Conservation (phyloP, 139 green algal species). For the Raphidocelis subcapitata region DNA sequence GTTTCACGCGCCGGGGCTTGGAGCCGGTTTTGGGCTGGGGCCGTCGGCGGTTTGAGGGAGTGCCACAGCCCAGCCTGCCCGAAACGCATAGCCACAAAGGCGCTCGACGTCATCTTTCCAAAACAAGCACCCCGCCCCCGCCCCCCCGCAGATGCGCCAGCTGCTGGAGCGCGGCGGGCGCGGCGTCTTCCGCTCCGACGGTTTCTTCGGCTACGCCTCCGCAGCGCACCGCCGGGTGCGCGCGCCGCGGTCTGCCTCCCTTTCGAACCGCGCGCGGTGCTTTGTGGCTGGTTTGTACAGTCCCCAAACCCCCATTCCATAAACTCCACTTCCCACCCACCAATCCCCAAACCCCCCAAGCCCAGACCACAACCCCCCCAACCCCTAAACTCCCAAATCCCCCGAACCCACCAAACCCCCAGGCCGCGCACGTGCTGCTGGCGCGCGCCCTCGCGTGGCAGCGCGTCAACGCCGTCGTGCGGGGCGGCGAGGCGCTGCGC, state of each 20-base stretch:
- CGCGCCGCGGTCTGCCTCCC: no score
- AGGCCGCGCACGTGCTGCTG: constrained; percentile 24
- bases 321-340: no score
- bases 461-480: constrained; percentile 12
- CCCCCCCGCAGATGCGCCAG: not conserved
- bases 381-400: no score
- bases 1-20: not conserved
- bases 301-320: no score
- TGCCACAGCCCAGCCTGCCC: not conserved
- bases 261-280: no score
- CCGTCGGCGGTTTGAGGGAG: not conserved
- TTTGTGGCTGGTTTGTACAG: no score
- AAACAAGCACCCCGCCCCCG: no score
- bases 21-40: not conserved
- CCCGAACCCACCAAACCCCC: no score
- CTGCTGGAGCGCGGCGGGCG: not conserved
- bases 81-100: not conserved
- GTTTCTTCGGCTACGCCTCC: constrained; percentile 30
- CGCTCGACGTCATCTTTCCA: no score
- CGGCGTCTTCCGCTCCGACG: constrained; percentile 18
- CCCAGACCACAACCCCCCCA: no score
- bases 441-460: constrained; percentile 22
- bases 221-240: constrained; percentile 11
- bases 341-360: no score
- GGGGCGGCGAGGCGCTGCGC: constrained; percentile 9